Percentiles rank a stretch among this genome's conserved stretches.
Evolutionary conservation across 1,284 basidiomycete species (phyloP).

Genomic region (Ganoderma meredithae): DNA sequence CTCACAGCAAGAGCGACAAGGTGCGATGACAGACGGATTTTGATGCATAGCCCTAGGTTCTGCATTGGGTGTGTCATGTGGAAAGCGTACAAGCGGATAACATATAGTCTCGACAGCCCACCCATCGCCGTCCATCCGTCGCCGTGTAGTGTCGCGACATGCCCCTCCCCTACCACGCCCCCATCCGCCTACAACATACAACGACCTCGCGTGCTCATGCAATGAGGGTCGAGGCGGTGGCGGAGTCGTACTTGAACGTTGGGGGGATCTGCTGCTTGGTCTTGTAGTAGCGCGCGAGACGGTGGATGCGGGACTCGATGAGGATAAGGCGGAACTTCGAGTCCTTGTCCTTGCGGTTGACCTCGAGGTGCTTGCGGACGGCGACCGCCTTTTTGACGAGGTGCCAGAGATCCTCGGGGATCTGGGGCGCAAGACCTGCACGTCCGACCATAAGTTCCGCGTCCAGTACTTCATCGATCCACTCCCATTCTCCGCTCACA

Average conservation of each 20-base stretch:
- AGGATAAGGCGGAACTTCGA: constrained; percentile 98
- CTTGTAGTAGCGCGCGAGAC: constrained; percentile 96
- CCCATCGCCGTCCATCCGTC: constrained; percentile 27
- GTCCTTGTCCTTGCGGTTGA: constrained; percentile 98
- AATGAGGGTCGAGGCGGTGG: constrained; percentile 88
- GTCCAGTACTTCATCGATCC: constrained; percentile 5
- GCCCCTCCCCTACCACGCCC: constrained; percentile 19
- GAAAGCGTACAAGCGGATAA: constrained; percentile 38
- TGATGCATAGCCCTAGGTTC: constrained; percentile 36
- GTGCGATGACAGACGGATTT: constrained; percentile 32
- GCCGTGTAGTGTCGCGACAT: constrained; percentile 13
- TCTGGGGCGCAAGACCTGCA: constrained; percentile 92
- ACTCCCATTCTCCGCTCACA: neutral
- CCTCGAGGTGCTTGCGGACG: constrained; percentile 98
- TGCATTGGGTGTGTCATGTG: constrained; percentile 40
- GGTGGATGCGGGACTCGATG: constrained; percentile 99
- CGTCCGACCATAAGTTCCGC: constrained; percentile 16
- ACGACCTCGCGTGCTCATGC: constrained; percentile 55
- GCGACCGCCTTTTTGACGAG: constrained; percentile 99
- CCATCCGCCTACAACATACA: constrained; percentile 31
- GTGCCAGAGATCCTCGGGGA: constrained; percentile 99
- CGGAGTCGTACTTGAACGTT: constrained; percentile 97
- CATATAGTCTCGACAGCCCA: constrained; percentile 35
- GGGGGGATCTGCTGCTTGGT: constrained; percentile 97
- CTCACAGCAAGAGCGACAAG: neutral